Evolutionary conservation across 305 asterid genomes (phyloP).

Genomic region (Caryopteris hybrid): DNA sequence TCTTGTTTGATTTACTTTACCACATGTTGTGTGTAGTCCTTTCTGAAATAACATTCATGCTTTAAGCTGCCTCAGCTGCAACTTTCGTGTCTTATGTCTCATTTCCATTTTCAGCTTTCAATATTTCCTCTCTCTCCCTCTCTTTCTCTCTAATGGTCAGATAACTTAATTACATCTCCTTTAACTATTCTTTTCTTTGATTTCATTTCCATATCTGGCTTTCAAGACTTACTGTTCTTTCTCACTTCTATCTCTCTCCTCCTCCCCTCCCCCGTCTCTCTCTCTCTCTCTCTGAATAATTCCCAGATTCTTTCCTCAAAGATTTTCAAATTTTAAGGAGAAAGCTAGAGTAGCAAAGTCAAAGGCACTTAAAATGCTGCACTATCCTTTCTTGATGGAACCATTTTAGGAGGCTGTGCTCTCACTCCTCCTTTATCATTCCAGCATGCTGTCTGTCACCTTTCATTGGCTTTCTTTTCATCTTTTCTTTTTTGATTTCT

Average conservation of each 20-base stretch:
- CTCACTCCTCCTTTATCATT: too few relatives aligned
- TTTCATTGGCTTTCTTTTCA: not conserved
- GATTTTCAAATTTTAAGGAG: not conserved
- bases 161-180: not conserved
- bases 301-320: not conserved
- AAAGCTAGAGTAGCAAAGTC: not conserved
- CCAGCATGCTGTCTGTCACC: not conserved
- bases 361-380: not conserved
- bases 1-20: not conserved
- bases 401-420: not conserved
- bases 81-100: not conserved
- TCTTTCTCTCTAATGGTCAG: not conserved
- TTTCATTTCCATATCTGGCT: conserved; percentile 7
- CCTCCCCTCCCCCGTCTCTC: too few relatives aligned
- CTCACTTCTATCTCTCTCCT: too few relatives aligned
- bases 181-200: not conserved
- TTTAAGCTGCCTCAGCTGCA: conserved; percentile 1
- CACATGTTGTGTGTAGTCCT: conserved; percentile 15
- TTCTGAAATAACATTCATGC: conserved; percentile 14
- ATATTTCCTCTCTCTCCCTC: not conserved
- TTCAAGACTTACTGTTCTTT: conserved; percentile 14
- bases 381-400: conserved; percentile 11
- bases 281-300: not conserved
- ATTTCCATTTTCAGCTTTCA: conserved; percentile 13
- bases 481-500: conserved; percentile 10